Evolutionary conservation across 495 filamentous ascomycete genomes (phyloP).

Genomic region (Trichoderma orchidacearum): DNA sequence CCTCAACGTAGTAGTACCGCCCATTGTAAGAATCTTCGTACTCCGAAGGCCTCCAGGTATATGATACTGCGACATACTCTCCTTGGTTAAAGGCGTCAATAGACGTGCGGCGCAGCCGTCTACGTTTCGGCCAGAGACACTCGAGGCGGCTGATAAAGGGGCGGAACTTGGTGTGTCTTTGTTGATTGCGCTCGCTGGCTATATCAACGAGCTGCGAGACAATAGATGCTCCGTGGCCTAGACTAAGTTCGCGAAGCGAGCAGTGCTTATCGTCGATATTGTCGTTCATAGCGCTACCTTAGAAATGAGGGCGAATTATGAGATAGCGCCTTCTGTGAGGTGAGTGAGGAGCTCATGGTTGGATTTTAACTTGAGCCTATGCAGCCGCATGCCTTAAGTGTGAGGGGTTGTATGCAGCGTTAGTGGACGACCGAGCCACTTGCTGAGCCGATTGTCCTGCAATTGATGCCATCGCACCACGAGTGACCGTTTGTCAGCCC

Average conservation of each 20-base stretch:
- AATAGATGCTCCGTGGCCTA: not conserved
- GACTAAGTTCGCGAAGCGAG: conserved; percentile 1
- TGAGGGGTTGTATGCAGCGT: too few species aligned
- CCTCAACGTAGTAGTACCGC: conserved; percentile 1
- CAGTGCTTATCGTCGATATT: conserved; percentile 2
- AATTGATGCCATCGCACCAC: too few species aligned
- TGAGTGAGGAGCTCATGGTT: too few species aligned
- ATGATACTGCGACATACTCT: conserved; percentile 8
- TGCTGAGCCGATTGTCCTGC: too few species aligned
- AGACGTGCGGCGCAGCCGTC: not conserved
- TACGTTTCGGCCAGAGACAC: not conserved
- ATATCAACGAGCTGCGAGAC: conserved; percentile 5
- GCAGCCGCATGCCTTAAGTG: too few species aligned
- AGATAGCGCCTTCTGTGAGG: too few species aligned
- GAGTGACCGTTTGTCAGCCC: too few species aligned
- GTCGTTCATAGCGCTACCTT: not conserved
- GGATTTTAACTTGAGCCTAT: too few species aligned
- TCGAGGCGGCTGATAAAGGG: not conserved
- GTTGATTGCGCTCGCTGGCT: not conserved
- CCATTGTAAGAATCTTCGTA: conserved; percentile 2
- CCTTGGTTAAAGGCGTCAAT: conserved; percentile 6
- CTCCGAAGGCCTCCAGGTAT: conserved; percentile 8
- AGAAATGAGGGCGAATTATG: too few species aligned
- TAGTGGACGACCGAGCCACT: too few species aligned
- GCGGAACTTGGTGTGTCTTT: conserved; percentile 1